Evolutionary conservation across 768 basidiomycete species (phyloP), one percentile per base, ranked within the genome.

Genomic region (Lentinula guzmanii): DNA sequence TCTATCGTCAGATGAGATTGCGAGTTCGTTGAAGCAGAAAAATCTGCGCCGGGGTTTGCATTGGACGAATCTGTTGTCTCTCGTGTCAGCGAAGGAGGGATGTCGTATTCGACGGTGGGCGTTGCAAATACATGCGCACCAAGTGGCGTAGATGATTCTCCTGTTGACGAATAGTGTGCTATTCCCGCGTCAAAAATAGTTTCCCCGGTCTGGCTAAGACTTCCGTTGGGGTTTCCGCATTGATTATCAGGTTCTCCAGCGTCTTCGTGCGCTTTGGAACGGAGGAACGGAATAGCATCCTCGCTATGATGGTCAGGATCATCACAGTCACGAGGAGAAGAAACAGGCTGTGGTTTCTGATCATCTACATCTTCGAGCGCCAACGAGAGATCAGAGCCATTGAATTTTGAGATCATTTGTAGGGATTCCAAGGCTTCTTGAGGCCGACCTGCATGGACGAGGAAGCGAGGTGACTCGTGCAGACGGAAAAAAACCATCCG

Each of bases 391-490:
- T 86, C 77, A 15, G 86, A 84, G 2, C 91, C 93, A 71, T 98
- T 98, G 75, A 90, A 93, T 35, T 80, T 81, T 2, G 91, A 91
- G 48, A 99, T 98, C 65, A 91, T 75, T 65, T 89, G 87, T 0
- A 99, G 80, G 0, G 87, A 87, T 65, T 90, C 83, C 39, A 96
- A 74, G 0, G 95, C 96, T 65, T 97, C 95, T 39, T 86, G 82
- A 37, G 84, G 87, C 48, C 93, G 83, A 15, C 94, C 93, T 0
- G 91, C 87, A 51, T 94, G 89, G 4, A 96, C 93, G 62, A 99
- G 87, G 70, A 88, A 98, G 24, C 94, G 86, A 1, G 97, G 95
- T 0, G 94, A 95, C 74, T 99, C 96, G 71, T 98, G 90, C 5
- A 99, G 76, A 18, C 89, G 86, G 81, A 98, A 97, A 72, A 98